phyloP scores from a whole-genome alignment of 495 filamentous ascomycete genomes.

The Talaromyces liani region DNA sequence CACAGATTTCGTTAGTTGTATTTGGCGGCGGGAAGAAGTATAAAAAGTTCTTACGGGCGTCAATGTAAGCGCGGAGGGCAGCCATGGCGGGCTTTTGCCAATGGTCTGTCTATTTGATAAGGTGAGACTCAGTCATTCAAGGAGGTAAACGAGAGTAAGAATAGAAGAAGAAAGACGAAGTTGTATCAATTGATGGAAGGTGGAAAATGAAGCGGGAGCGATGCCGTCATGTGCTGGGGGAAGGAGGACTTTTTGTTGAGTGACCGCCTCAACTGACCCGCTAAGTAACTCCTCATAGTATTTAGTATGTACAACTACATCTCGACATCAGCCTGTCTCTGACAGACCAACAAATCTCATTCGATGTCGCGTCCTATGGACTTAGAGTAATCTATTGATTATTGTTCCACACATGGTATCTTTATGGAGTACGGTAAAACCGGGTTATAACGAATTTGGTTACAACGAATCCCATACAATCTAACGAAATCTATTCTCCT shows the following conservation, averaged over 20 bases:
- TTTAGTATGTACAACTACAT: too few species aligned
- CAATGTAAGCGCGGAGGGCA: slow-evolving; percentile 62
- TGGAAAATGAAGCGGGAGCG: slow-evolving; percentile 9
- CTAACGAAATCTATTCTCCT: too few species aligned
- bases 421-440: too few species aligned
- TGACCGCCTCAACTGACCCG: slow-evolving; percentile 10
- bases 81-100: slow-evolving; percentile 23
- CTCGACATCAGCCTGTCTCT: too few species aligned
- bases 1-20: slow-evolving; percentile 20
- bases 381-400: too few species aligned
- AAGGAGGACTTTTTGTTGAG: slow-evolving; percentile 5
- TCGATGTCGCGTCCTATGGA: too few species aligned
- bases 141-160: slow-evolving; percentile 10
- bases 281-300: slow-evolving; percentile 8
- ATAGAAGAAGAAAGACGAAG: slow-evolving; percentile 5
- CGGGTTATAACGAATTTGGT: too few species aligned
- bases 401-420: too few species aligned
- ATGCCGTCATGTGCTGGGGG: slow-evolving; percentile 21
- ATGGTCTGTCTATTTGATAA: not conserved
- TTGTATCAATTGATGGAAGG: slow-evolving; percentile 5
- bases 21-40: not conserved
- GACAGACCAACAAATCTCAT: too few species aligned
- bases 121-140: not conserved
- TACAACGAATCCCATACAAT: too few species aligned
- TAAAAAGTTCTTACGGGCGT: slow-evolving; percentile 52